phyloP scores from a whole-genome alignment of 495 filamentous ascomycete species.

The Barbatosphaeria neglecta region DNA sequence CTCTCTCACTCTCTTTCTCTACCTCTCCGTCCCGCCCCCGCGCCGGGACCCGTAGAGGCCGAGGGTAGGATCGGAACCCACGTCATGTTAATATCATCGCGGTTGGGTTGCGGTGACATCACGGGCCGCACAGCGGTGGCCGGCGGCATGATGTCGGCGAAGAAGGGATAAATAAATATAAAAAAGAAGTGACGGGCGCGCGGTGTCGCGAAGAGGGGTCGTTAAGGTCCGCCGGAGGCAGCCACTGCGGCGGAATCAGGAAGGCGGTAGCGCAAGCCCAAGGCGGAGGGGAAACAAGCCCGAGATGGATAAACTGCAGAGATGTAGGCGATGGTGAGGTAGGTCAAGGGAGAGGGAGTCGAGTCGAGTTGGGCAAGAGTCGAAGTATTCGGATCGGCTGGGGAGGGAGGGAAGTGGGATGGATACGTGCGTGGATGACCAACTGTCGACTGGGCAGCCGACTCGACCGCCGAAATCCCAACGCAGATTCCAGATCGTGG shows the following conservation, averaged over 20 bases:
- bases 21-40: too few species aligned
- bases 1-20: not conserved
- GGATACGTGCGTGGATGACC: not conserved
- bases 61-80: constrained; percentile 31
- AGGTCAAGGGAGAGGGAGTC: too few species aligned
- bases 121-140: constrained; percentile 10
- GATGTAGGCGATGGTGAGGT: too few species aligned
- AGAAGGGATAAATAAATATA: not conserved
- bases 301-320: too few species aligned
- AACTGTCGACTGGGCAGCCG: not conserved
- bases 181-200: not conserved
- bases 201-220: too few species aligned
- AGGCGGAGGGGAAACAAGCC: too few species aligned
- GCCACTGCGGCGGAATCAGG: too few species aligned
- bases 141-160: not conserved
- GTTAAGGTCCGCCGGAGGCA: too few species aligned
- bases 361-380: too few species aligned
- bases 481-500: not conserved
- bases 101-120: constrained; percentile 48
- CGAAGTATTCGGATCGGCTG: not conserved
- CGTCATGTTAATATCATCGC: constrained; percentile 78
- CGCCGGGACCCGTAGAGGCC: not conserved
- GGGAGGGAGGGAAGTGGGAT: not conserved
- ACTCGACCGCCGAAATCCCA: not conserved
- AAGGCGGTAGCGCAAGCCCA: too few species aligned